These are phyloP conservation scores for Diddensiella transvaalensis DNA, from an alignment of 805 yeast genomes.

Conservation along the genomic window DNA sequence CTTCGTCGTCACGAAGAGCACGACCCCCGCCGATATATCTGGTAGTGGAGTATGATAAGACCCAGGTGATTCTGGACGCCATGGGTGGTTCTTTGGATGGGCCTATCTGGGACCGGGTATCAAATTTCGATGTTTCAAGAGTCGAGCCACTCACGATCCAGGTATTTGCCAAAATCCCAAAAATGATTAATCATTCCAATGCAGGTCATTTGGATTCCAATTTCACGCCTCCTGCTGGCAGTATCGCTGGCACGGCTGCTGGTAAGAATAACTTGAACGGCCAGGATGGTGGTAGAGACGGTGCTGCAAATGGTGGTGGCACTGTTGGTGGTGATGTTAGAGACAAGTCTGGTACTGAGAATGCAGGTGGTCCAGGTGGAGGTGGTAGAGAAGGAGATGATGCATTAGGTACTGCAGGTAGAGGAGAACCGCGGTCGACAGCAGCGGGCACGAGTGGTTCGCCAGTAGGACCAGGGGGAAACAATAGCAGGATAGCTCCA, in stretches of 20 bases:
- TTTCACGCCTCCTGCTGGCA: constrained; percentile 11
- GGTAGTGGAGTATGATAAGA: constrained; percentile 92
- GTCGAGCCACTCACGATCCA: constrained; percentile 67
- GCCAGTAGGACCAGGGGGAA: too few species aligned
- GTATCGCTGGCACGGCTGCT: not conserved
- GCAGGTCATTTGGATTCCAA: constrained; percentile 7
- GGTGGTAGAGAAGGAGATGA: not conserved
- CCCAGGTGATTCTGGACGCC: constrained; percentile 85
- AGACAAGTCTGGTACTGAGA: not conserved
- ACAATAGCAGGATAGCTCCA: not conserved
- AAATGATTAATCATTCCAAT: constrained; percentile 4
- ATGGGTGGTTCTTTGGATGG: constrained; percentile 71
- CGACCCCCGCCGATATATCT: constrained; percentile 56
- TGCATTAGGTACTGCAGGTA: not conserved
- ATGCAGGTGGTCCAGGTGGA: not conserved
- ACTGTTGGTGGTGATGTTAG: not conserved
- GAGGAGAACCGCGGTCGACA: not conserved
- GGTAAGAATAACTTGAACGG: not conserved
- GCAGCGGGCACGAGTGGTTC: too few species aligned
- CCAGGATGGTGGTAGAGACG: not conserved
- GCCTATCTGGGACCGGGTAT: constrained; percentile 84
- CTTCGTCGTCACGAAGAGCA: constrained; percentile 41
- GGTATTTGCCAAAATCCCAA: constrained; percentile 68
- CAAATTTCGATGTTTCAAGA: constrained; percentile 83
- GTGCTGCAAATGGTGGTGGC: not conserved